Evolutionary conservation across 257 asterid species (phyloP), one percentile per base, ranked within the genome.

Genomic region (Solanum raphanifolium): DNA sequence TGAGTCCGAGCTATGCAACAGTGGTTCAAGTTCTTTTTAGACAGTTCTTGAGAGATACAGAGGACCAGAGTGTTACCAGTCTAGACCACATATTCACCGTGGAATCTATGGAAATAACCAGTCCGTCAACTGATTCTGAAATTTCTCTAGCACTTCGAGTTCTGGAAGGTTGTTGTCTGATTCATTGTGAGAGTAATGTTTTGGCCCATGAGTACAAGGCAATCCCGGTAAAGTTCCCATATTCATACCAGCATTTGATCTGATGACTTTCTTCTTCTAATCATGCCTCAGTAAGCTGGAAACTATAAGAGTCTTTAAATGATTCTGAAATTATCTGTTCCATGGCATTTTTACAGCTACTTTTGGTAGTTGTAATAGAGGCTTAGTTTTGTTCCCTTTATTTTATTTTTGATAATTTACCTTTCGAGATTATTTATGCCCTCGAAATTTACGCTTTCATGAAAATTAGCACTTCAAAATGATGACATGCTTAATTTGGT

Each of bases 91-190:
- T 95, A 90, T 94, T 95, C 66, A 91, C 98, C 3, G 96, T 95
- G 66, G 95, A 95, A 75, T 95, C 98, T 43, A 88, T 94, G 93
- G 92, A 89, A 89, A 93, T 97, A 87, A 92, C 89, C 35, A 93
- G 98, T 82, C 98, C 98, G 55, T 90, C 98, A 12, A 95, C 96
- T 43, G 99, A 97, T 91, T 94, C 94, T 87, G 99, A 97, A 91
- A 97, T 94, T 71, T 95, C 98, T 84, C 93, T 97, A 87, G 99
- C 98, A 15, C 94, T 97, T 65, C 90, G 98, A 92, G 98, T 95
- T 90, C 92, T 97, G 88, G 99, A 97, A 92, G 99, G 98, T 29
- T 95, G 99, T 69, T 95, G 98, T 88, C 96, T 95, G 81, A 94
- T 96, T 79, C 99, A 97, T 88, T 86, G 87, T 5, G 95, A 93